Evolutionary conservation across 2,329 filamentous ascomycete species (phyloP), one percentile per base, ranked within the genome.

Genomic region (Cytospora paraplurivora): DNA sequence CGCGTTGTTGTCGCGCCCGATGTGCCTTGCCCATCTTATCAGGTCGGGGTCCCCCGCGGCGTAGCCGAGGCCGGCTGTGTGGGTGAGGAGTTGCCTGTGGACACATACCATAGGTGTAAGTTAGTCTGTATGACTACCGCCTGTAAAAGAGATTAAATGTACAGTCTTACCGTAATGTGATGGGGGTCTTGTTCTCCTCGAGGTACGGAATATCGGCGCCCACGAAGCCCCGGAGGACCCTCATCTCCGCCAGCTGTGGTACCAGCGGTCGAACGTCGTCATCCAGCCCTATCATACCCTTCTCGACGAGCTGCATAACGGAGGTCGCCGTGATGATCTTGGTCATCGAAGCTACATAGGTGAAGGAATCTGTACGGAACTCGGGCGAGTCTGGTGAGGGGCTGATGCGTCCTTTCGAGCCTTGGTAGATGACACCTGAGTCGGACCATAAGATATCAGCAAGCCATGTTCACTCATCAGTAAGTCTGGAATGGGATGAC

Each of bases 1-100:
- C 55, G 74, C 71, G 12, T 69, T 72, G n/a, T 69, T 68, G 0
- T n/a, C 13, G 33, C 75, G 74, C 53, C 76, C 76, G 6, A 72
- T 67, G 7, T 69, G 71, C 27, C 69, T 62, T 5, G 76, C 75
- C 79, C 80, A 85, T 17, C 72, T 74, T 0, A 67, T 61, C 1
- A 80, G 69, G 7, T 76, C 72, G 0, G 79, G 75, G 56, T 81
- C 75, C 17, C 72, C 69, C 13, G 74, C 44, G 51, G 81, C 79
- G 68, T 82, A 81, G 1, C 73, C 75, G 0, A 83, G 63, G 2
- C 83, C 83, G 7, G 76, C 72, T 0, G 81, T 80, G 69, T 86
- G 83, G 0, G 79, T 80, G 3, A 86, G 75, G 0, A 85, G 75
- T 27, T 74, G 74, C 8, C 75, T 76, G 33, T 11, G 32, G 1